A percentile compares a stretch with the other conserved stretches of the same genome.
Conservation (phyloP, 176 grass and related monocot species). For the Carex kokanica region DNA sequence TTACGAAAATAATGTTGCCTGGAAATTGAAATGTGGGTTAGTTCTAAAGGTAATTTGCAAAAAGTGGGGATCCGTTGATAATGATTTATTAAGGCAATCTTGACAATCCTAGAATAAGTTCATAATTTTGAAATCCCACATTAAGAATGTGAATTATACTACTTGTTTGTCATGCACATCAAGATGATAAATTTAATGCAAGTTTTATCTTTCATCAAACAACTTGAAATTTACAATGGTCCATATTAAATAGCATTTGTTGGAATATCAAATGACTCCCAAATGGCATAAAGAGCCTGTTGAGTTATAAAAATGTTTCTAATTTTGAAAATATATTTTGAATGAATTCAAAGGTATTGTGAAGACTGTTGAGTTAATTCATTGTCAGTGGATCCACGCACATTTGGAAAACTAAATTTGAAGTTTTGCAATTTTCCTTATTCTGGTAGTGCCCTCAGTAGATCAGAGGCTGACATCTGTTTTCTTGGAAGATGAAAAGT, state of each 20-base stretch:
- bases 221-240: background rate
- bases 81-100: background rate
- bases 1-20: background rate
- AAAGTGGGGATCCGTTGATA: background rate
- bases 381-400: background rate
- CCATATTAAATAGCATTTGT: background rate
- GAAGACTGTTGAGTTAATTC: background rate
- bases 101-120: background rate
- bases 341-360: background rate
- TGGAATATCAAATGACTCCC: background rate
- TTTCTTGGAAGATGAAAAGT: slow-evolving; percentile 4
- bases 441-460: background rate
- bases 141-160: background rate
- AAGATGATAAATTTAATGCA: background rate
- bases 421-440: background rate
- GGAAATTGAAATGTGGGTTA: background rate
- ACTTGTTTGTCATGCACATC: background rate
- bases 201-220: background rate
- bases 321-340: background rate
- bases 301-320: background rate
- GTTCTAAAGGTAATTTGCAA: background rate
- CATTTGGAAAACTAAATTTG: background rate
- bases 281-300: background rate
- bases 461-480: background rate
- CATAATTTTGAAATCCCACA: background rate